Conservation (phyloP, 2,329 filamentous ascomycete species). For the Cryphonectria radicalis region DNA sequence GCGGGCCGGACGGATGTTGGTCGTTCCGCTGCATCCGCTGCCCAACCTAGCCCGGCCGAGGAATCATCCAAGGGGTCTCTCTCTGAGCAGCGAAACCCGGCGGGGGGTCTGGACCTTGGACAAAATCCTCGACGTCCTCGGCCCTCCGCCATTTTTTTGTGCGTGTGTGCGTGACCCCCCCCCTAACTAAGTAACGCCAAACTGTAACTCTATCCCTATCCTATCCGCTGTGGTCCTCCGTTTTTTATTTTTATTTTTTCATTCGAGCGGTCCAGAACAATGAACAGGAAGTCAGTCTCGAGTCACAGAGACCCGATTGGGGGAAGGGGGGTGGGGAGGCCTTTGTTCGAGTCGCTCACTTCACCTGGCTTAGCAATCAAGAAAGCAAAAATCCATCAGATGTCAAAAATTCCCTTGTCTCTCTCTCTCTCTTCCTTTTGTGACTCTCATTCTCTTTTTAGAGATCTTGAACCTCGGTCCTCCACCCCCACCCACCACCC, state of each 20-base stretch:
- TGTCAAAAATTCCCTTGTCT: too few relatives aligned
- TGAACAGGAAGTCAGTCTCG: background rate
- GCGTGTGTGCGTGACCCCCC: too few relatives aligned
- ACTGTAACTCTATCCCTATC: background rate
- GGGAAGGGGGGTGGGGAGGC: too few relatives aligned
- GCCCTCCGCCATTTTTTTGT: background rate
- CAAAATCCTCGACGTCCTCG: background rate
- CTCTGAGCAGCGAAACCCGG: background rate
- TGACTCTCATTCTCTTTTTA: constrained; percentile 32
- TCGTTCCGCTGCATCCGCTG: constrained; percentile 20
- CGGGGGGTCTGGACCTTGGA: constrained; percentile 2
- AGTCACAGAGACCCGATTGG: background rate
- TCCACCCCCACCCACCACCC: constrained; percentile 51
- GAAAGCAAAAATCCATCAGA: background rate
- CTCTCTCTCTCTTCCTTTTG: background rate
- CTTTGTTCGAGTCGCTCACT: background rate
- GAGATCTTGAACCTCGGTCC: constrained; percentile 47
- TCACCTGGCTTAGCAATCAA: background rate
- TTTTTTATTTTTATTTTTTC: background rate
- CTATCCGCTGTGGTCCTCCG: too few relatives aligned
- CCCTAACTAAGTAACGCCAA: background rate
- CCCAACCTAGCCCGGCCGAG: background rate
- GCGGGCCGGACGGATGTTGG: constrained; percentile 3
- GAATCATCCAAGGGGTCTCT: background rate
- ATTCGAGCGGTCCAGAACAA: background rate